These are phyloP conservation scores for Cyclotella baltica DNA, from an alignment of 108 stramenopile genomes.

Conservation along the genomic window DNA sequence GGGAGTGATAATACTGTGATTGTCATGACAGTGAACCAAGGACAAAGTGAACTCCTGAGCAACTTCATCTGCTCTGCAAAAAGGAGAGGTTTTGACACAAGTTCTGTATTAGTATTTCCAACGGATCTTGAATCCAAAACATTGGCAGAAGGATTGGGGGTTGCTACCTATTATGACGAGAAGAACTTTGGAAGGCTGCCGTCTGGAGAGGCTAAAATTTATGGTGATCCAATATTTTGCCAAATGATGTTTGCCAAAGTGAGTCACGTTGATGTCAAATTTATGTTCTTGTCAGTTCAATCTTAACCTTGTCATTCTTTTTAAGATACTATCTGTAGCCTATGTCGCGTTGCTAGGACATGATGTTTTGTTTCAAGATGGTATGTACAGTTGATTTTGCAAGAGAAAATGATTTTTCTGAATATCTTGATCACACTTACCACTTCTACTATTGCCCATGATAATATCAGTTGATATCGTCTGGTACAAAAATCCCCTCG, in stretches of 20 bases:
- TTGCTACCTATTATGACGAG: slow-evolving; percentile 44
- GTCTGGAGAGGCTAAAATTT: slow-evolving; percentile 46
- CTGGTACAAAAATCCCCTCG: slow-evolving; percentile 53
- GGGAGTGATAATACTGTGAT: slow-evolving; percentile 68
- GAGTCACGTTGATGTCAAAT: too few species aligned
- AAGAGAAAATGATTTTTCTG: too few species aligned
- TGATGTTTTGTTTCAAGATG: slow-evolving; percentile 68
- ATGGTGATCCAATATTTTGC: slow-evolving; percentile 61
- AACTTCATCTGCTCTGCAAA: slow-evolving; percentile 83
- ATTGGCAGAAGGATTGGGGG: slow-evolving; percentile 38
- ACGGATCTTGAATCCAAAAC: slow-evolving; percentile 42
- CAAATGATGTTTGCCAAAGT: slow-evolving; percentile 72
- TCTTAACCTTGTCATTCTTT: neutral
- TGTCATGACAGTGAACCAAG: slow-evolving; percentile 83
- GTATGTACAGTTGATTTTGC: neutral
- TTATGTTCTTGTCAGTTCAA: neutral
- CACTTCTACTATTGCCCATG: neutral
- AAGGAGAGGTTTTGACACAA: slow-evolving; percentile 52
- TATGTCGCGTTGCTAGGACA: slow-evolving; percentile 50
- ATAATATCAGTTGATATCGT: slow-evolving; percentile 55
- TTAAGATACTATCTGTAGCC: slow-evolving; percentile 50
- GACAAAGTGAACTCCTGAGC: slow-evolving; percentile 77
- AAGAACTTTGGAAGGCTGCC: slow-evolving; percentile 50
- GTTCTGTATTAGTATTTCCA: slow-evolving; percentile 52
- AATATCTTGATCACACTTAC: neutral